A percentile compares a stretch with the other conserved stretches of the same genome.
These are phyloP conservation scores for Aspergillus ochraceoroseus DNA, from an alignment of 2,329 filamentous ascomycete genomes.

Conservation along the genomic window DNA sequence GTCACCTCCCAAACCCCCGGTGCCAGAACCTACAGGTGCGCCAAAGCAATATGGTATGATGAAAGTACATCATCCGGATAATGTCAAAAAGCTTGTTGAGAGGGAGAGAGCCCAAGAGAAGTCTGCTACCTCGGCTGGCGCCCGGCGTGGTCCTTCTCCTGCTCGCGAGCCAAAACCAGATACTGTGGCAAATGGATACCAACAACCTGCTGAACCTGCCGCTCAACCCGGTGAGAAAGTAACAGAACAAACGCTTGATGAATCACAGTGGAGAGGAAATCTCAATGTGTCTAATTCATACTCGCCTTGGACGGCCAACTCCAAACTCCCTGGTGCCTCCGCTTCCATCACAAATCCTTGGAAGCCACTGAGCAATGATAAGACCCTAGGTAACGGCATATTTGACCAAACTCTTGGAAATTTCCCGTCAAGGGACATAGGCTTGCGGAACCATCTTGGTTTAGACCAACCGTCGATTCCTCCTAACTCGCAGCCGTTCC, in stretches of 20 bases:
- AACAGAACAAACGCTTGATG: conserved; percentile 30
- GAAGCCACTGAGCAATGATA: conserved; percentile 54
- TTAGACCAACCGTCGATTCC: conserved; percentile 40
- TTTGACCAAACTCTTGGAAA: conserved; percentile 53
- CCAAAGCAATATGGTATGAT: conserved; percentile 59
- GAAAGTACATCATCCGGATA: conserved; percentile 56
- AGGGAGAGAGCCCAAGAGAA: conserved; percentile 37
- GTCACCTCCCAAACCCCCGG: conserved; percentile 56
- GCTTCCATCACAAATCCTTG: conserved; percentile 50
- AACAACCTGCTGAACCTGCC: conserved; percentile 23
- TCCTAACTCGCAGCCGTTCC: conserved; percentile 31
- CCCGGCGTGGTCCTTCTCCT: conserved; percentile 32
- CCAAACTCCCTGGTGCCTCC: conserved; percentile 34
- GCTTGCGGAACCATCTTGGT: conserved; percentile 39
- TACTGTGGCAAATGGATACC: conserved; percentile 29
- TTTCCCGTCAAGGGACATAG: conserved; percentile 45
- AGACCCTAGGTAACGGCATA: conserved; percentile 59
- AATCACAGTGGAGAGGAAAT: conserved; percentile 38
- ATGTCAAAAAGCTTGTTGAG: conserved; percentile 46
- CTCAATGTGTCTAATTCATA: conserved; percentile 37
- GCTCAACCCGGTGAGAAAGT: conserved; percentile 21
- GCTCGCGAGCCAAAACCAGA: conserved; percentile 29
- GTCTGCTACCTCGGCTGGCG: conserved; percentile 21
- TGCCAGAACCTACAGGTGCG: conserved; percentile 54
- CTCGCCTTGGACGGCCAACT: conserved; percentile 35